These are phyloP conservation scores for Linnemannia zychae DNA, from an alignment of 192 early-diverging fungal species.

Conservation along the genomic window DNA sequence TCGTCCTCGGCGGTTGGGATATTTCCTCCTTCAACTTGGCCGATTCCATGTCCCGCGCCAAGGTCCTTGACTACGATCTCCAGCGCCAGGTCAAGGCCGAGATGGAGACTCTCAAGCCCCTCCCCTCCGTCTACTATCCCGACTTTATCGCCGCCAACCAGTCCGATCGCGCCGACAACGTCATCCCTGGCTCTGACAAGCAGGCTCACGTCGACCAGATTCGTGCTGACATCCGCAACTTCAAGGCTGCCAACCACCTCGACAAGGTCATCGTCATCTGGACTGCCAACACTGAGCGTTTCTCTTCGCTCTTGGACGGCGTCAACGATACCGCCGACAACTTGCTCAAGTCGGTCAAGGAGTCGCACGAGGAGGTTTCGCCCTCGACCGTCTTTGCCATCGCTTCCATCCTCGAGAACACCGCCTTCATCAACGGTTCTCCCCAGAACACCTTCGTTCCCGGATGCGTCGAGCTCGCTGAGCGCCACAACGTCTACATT, in stretches of 20 bases:
- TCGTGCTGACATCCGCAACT: slow-evolving; percentile 95
- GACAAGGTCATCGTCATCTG: slow-evolving; percentile 97
- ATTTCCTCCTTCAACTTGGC: slow-evolving; percentile 90
- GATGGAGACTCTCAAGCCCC: slow-evolving; percentile 84
- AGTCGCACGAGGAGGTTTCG: slow-evolving; percentile 91
- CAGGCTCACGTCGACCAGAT: slow-evolving; percentile 93
- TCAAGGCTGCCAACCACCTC: slow-evolving; percentile 89
- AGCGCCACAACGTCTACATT: slow-evolving; percentile 90
- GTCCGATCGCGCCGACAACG: slow-evolving; percentile 95
- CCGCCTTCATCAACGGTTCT: slow-evolving; percentile 98
- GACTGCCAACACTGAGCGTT: slow-evolving; percentile 99
- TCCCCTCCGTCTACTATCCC: slow-evolving; percentile 98
- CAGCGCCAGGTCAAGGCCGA: slow-evolving; percentile 92
- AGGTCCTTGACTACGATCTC: slow-evolving; percentile 96
- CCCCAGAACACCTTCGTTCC: slow-evolving; percentile 99
- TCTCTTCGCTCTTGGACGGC: slow-evolving; percentile 85
- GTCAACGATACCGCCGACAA: slow-evolving; percentile 98
- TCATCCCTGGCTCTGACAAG: slow-evolving; percentile 87
- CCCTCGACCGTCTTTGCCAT: slow-evolving; percentile 98
- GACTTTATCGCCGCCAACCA: slow-evolving; percentile 99
- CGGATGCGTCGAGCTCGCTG: slow-evolving; percentile 90
- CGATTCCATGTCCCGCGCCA: slow-evolving; percentile 94
- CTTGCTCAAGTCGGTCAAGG: slow-evolving; percentile 84
- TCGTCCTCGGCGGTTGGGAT: slow-evolving; percentile 99
- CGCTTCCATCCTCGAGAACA: slow-evolving; percentile 95